A percentile compares a stretch with the other conserved stretches of the same genome.
Evolutionary conservation across 2,329 filamentous ascomycete species (phyloP).

Genomic region (Ophiostoma ips): DNA sequence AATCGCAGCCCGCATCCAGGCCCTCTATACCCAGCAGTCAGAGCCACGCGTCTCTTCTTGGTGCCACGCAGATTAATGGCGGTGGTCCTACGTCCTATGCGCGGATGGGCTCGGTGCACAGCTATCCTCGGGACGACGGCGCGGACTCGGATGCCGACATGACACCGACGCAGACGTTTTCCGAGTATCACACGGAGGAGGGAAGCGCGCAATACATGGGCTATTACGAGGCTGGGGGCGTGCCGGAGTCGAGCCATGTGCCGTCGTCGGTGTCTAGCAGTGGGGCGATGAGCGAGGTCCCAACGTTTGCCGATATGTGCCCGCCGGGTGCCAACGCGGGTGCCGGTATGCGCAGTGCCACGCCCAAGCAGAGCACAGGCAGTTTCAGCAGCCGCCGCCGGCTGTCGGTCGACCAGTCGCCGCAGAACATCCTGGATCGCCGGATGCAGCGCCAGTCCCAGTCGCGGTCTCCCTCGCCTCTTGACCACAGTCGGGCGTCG

Average conservation of each 20-base stretch:
- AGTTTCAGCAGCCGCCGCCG: conserved; percentile 23
- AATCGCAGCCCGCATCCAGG: conserved; percentile 50
- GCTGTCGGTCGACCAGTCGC: conserved; percentile 39
- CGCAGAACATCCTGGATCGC: conserved; percentile 38
- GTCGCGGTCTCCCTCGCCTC: conserved; percentile 42
- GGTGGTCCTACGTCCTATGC: conserved; percentile 24
- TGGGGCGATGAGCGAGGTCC: conserved; percentile 24
- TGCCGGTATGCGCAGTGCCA: background rate
- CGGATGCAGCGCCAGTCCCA: conserved; percentile 39
- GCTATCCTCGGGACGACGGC: conserved; percentile 40
- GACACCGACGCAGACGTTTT: conserved; percentile 22
- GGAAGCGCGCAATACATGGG: conserved; percentile 27
- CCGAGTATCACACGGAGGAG: conserved; percentile 33
- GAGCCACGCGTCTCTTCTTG: conserved; percentile 10
- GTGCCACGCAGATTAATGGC: conserved; percentile 13
- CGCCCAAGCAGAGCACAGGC: background rate
- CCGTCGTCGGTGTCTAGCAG: conserved; percentile 6
- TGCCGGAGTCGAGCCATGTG: background rate
- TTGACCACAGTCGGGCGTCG: conserved; percentile 34
- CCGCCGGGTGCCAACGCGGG: conserved; percentile 9
- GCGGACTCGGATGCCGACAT: conserved; percentile 33
- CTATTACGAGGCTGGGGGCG: conserved; percentile 22
- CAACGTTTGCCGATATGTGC: conserved; percentile 34
- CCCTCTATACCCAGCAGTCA: conserved; percentile 22
- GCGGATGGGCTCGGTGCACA: conserved; percentile 30